Conservation (phyloP, 345 rosid species). For the Arabis hirsuta region DNA sequence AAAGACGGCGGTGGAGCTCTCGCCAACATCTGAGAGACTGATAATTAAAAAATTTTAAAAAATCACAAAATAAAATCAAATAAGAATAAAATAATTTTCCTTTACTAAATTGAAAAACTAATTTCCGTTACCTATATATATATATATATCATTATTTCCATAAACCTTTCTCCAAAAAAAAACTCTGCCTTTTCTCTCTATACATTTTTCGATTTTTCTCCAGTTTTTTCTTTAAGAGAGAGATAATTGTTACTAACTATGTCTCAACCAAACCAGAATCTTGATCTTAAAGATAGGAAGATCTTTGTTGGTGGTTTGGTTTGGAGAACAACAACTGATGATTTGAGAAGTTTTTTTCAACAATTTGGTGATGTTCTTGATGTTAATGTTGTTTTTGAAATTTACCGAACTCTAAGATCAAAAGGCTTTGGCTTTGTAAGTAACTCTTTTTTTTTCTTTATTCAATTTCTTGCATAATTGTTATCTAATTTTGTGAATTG, state of each 20-base stretch:
- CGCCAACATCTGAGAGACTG: constrained; percentile 34
- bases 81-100: not conserved
- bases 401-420: not conserved
- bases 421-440: constrained; percentile 43
- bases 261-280: constrained; percentile 8
- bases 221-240: not conserved
- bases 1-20: constrained; percentile 42
- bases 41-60: not conserved
- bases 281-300: not conserved
- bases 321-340: constrained; percentile 9
- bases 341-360: not conserved
- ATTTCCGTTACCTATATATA: not conserved
- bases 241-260: not conserved
- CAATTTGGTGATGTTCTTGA: constrained; percentile 18
- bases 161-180: not conserved
- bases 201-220: not conserved
- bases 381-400: constrained; percentile 25
- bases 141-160: not conserved
- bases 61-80: too few species aligned
- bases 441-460: not conserved
- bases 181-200: not conserved
- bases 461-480: not conserved
- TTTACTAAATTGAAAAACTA: not conserved
- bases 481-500: not conserved
- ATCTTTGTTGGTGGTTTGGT: constrained; percentile 32